phyloP scores from a whole-genome alignment of 2,329 filamentous ascomycete species.

The Trichothecium roseum region DNA sequence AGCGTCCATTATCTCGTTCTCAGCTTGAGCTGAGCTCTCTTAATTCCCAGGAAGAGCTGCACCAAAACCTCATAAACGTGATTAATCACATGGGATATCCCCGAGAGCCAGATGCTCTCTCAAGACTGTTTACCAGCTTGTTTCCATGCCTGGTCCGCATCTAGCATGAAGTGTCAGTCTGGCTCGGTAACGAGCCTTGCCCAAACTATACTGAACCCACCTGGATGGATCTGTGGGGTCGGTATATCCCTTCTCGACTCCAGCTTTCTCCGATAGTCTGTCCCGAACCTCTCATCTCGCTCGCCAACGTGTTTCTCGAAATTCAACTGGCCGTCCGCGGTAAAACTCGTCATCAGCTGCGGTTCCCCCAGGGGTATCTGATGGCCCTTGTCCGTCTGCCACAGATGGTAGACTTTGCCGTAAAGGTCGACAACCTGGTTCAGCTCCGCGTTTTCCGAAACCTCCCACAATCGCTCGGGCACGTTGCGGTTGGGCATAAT shows the following conservation, averaged over 20 bases:
- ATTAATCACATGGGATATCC: too few relatives aligned
- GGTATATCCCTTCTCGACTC: conserved; percentile 30
- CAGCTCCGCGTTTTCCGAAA: conserved; percentile 73
- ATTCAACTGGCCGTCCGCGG: conserved; percentile 35
- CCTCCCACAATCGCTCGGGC: conserved; percentile 57
- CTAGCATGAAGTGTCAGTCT: too few relatives aligned
- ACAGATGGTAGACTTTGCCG: conserved; percentile 77
- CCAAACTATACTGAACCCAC: conserved; percentile 14
- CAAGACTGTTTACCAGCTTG: too few relatives aligned
- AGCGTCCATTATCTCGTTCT: too few relatives aligned
- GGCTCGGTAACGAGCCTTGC: too few relatives aligned
- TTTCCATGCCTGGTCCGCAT: too few relatives aligned
- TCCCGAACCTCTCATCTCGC: conserved; percentile 34
- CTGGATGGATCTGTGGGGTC: conserved; percentile 29
- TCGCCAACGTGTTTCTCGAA: conserved; percentile 31
- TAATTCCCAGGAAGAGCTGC: too few relatives aligned
- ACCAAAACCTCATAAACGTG: too few relatives aligned
- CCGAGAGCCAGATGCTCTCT: too few relatives aligned
- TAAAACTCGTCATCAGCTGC: conserved; percentile 44
- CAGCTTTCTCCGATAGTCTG: conserved; percentile 32
- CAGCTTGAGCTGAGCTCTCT: too few relatives aligned
- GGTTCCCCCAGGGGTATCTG: conserved; percentile 39
- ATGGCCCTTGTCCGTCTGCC: conserved; percentile 73
- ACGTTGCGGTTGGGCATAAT: conserved; percentile 58
- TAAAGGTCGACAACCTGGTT: conserved; percentile 63